Evolutionary conservation across 192 early-diverging fungal species (phyloP).

Genomic region (Gamsiella multidivaricata): DNA sequence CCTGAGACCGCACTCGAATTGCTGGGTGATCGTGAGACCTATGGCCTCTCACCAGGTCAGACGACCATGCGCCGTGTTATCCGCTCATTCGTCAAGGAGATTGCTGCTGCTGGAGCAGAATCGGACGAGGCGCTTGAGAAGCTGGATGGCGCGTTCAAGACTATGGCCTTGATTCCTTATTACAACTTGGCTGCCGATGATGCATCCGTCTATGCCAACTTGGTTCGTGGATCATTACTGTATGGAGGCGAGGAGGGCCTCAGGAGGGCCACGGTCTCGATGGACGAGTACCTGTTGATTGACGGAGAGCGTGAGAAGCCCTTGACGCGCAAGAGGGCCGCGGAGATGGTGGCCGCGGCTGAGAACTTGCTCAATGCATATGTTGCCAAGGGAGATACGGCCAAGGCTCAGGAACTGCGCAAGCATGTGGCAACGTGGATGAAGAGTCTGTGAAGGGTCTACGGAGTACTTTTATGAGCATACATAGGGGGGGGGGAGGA

Average conservation of each 20-base stretch:
- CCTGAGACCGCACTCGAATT: slow-evolving; percentile 40
- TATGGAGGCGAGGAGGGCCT: slow-evolving; percentile 41
- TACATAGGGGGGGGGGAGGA: background rate
- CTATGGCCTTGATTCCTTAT: slow-evolving; percentile 47
- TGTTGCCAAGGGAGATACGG: slow-evolving; percentile 25
- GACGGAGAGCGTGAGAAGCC: slow-evolving; percentile 44
- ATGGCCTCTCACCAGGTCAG: slow-evolving; percentile 27
- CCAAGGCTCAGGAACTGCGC: slow-evolving; percentile 26
- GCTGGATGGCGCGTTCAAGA: slow-evolving; percentile 50
- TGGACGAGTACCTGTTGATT: slow-evolving; percentile 50
- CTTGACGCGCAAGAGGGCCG: slow-evolving; percentile 33
- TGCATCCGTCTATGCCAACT: slow-evolving; percentile 34
- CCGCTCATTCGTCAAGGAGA: slow-evolving; percentile 37
- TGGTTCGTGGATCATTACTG: slow-evolving; percentile 40
- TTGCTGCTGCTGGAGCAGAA: slow-evolving; percentile 10
- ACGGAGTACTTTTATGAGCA: slow-evolving; percentile 1
- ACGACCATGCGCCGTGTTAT: slow-evolving; percentile 38
- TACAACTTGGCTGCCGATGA: slow-evolving; percentile 48
- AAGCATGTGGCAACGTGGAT: slow-evolving; percentile 26
- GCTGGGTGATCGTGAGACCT: slow-evolving; percentile 46
- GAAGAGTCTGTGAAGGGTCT: slow-evolving; percentile 24
- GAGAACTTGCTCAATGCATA: slow-evolving; percentile 30
- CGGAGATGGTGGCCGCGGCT: slow-evolving; percentile 37
- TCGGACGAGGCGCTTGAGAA: slow-evolving; percentile 30
- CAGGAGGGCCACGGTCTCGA: slow-evolving; percentile 40